phyloP scores from a whole-genome alignment of 2,329 filamentous ascomycete species.

The Monilinia polystroma region DNA sequence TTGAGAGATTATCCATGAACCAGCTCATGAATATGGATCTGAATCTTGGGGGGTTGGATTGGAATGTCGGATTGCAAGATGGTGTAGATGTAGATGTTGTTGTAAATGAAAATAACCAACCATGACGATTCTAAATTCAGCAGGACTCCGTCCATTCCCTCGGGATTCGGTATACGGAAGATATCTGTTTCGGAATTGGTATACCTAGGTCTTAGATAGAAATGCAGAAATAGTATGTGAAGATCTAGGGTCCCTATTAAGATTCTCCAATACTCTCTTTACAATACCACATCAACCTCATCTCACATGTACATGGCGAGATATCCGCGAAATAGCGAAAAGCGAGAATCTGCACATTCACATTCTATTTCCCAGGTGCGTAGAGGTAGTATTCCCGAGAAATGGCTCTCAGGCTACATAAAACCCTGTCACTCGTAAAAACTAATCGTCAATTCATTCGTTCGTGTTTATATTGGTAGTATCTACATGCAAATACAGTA shows the following conservation, averaged over 20 bases:
- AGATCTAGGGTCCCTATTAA: background rate
- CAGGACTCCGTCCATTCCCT: too few species aligned
- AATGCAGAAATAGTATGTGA: background rate
- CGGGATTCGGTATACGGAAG: background rate
- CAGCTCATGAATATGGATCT: background rate
- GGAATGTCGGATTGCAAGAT: background rate
- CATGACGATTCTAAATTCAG: too few species aligned
- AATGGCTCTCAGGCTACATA: too few species aligned
- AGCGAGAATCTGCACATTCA: background rate
- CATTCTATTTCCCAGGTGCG: background rate
- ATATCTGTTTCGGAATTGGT: background rate
- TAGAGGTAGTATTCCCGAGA: too few species aligned
- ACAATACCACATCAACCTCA: background rate
- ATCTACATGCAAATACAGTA: too few species aligned
- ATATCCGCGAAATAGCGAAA: background rate
- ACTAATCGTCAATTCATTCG: too few species aligned
- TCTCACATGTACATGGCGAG: slow-evolving; percentile 2
- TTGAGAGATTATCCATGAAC: background rate
- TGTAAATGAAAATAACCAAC: background rate
- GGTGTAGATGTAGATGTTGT: background rate
- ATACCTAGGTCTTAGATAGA: background rate
- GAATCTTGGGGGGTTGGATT: background rate
- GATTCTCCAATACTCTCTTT: too few species aligned
- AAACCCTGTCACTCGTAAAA: too few species aligned
- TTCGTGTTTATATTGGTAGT: too few species aligned